A percentile compares a stretch with the other conserved stretches of the same genome.
phyloP scores from a whole-genome alignment of 2,329 filamentous ascomycete species.

The Torrubiellomyces zombiae region DNA sequence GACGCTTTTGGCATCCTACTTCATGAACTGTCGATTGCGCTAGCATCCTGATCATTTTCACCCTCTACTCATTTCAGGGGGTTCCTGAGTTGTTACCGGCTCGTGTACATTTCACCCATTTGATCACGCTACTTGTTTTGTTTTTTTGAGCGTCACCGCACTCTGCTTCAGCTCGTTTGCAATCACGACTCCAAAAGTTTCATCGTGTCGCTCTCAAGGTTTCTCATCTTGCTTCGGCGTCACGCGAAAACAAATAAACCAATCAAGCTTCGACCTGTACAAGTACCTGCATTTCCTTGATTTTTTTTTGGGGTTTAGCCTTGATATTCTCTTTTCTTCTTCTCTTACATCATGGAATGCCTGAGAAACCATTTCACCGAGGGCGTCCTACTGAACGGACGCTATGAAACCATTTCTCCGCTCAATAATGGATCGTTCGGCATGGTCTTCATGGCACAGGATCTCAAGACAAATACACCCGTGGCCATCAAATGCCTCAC shows the following conservation, averaged over 20 bases:
- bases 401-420: conserved; percentile 80
- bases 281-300: conserved; percentile 11
- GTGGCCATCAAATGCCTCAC: conserved; percentile 96
- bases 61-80: conserved; percentile 6
- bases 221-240: too few relatives aligned
- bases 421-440: conserved; percentile 98
- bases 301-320: conserved; percentile 7
- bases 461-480: conserved; percentile 56
- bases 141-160: too few relatives aligned
- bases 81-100: conserved; percentile 9
- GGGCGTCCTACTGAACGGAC: conserved; percentile 70
- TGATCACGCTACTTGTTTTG: too few relatives aligned
- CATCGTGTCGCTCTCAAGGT: not conserved
- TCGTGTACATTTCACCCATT: conserved; percentile 19
- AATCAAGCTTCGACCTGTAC: conserved; percentile 11
- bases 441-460: conserved; percentile 89
- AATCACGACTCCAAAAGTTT: conserved; percentile 2
- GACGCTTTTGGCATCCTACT: conserved; percentile 16
- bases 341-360: conserved; percentile 49
- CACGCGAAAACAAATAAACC: conserved; percentile 5
- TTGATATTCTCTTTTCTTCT: conserved; percentile 7
- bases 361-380: conserved; percentile 66
- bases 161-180: too few relatives aligned
- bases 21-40: conserved; percentile 26
- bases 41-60: conserved; percentile 13